These are phyloP conservation scores for Lichtheimia ramosa DNA, from an alignment of 371 early-diverging fungal genomes.

Conservation along the genomic window DNA sequence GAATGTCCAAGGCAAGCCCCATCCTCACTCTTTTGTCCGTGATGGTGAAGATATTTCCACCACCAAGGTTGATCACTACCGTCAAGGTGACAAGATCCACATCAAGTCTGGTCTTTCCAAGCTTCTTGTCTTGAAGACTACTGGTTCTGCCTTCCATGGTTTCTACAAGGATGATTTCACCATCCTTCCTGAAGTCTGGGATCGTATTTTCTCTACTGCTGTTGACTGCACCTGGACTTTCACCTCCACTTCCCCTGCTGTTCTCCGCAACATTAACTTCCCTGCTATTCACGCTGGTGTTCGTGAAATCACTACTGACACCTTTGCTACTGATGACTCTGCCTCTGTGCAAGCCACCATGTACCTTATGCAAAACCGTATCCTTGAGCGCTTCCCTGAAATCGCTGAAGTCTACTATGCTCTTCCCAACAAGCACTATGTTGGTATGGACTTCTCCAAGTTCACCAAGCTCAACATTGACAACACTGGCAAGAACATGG, in stretches of 20 bases:
- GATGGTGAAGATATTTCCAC: slow-evolving; percentile 77
- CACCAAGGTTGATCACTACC: slow-evolving; percentile 56
- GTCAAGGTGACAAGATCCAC: slow-evolving; percentile 50
- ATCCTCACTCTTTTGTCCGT: slow-evolving; percentile 79
- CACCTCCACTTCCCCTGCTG: slow-evolving; percentile 28
- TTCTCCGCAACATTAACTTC: slow-evolving; percentile 53
- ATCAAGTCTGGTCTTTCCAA: slow-evolving; percentile 66
- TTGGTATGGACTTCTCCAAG: slow-evolving; percentile 73
- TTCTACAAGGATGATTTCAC: slow-evolving; percentile 79
- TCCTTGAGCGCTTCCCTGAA: slow-evolving; percentile 60
- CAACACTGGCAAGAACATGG: slow-evolving; percentile 67
- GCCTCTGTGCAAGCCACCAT: slow-evolving; percentile 77
- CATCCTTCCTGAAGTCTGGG: slow-evolving; percentile 73
- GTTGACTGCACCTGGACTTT: slow-evolving; percentile 75
- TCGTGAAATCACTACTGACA: slow-evolving; percentile 61
- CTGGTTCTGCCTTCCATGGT: slow-evolving; percentile 80
- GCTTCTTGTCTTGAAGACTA: slow-evolving; percentile 74
- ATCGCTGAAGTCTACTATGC: slow-evolving; percentile 72
- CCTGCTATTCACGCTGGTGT: slow-evolving; percentile 60
- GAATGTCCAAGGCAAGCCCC: slow-evolving; percentile 65
- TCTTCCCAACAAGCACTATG: slow-evolving; percentile 86
- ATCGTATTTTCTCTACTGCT: slow-evolving; percentile 81
- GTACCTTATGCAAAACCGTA: slow-evolving; percentile 69
- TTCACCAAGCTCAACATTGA: slow-evolving; percentile 74
- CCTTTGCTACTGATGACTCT: slow-evolving; percentile 72